Evolutionary conservation across 1,284 basidiomycete genomes (phyloP), one percentile per base, ranked within the genome.

Genomic region (Cryptococcus sp.): DNA sequence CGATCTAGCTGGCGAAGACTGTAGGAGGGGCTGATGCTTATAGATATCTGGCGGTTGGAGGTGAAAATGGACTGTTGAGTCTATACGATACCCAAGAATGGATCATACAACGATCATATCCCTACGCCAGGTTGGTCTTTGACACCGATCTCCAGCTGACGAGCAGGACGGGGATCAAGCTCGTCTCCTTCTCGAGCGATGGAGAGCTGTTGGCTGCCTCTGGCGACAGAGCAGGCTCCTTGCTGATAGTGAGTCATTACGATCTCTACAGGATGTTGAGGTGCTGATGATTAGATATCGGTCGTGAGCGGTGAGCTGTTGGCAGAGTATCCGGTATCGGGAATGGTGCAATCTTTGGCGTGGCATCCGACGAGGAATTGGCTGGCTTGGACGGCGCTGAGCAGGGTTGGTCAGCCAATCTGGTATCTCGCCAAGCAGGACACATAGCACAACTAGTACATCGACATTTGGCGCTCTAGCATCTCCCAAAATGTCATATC

Each of bases 341-440:
- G 53, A 5, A 51, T 46, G 14, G 53, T 69, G 31, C 58, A 59
- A 40, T 44, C 62, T 22, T 45, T 71, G 9, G 43, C 50, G 2
- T 71, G 69, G 69, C 62, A 67, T 45, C 66, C 68, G 6, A 48
- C 23, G 12, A 52, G 50, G 42, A 68, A 63, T 46, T 55, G 49
- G 53, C 51, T 71, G n/a, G 63, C 65, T n/a, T 71, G 60, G 40
- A 59, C 56, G 14, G 58, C 59, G 11, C 56, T 53, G 14, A 42
- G 47, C 18, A 64, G 62, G 44, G 50, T 45, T 2, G 52, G 49
- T 2, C 37, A 52, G 16, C 56, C 58, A 4, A 46, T 59, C 25
- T 69, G 67, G 67, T 55, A 62, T 53, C 23, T 63, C 1, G 60
- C 59, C 5, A 52, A 58, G 11, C 63, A 67, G 53, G 66, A 65